phyloP scores from a whole-genome alignment of 345 rosid genomes.

The Ceriops decandra region DNA sequence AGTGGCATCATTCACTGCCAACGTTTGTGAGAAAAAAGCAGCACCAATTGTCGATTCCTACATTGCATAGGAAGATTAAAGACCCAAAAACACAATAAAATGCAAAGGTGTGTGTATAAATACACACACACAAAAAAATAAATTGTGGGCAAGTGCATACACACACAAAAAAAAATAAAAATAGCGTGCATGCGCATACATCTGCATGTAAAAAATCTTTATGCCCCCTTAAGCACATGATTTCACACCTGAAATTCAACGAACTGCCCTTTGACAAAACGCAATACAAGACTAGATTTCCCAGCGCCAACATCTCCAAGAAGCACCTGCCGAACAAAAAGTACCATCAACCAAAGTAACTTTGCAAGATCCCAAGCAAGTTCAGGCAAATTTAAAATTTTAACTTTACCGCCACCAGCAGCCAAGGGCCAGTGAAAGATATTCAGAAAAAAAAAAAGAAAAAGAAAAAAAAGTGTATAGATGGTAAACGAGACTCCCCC shows the following conservation, averaged over 20 bases:
- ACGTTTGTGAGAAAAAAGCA: slow-evolving; percentile 91
- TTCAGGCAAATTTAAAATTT: not conserved
- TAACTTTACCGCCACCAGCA: too few species aligned
- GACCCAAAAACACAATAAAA: not conserved
- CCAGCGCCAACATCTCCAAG: slow-evolving; percentile 98
- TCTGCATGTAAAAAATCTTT: too few species aligned
- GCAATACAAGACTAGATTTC: slow-evolving; percentile 88
- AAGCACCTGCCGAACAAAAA: slow-evolving; percentile 58
- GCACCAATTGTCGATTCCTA: slow-evolving; percentile 99
- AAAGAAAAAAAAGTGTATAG: too few species aligned
- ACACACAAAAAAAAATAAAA: too few species aligned
- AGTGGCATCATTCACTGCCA: slow-evolving; percentile 89
- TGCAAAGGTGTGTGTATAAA: not conserved
- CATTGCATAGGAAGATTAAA: slow-evolving; percentile 15
- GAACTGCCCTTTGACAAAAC: slow-evolving; percentile 92
- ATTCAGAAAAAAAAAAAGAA: too few species aligned
- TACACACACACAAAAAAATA: not conserved
- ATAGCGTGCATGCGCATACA: not conserved
- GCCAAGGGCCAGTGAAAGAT: too few species aligned
- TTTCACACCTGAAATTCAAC: slow-evolving; percentile 74
- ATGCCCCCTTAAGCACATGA: not conserved
- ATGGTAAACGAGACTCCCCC: too few species aligned
- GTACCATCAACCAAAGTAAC: not conserved
- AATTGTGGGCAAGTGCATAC: not conserved
- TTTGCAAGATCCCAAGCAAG: not conserved